phyloP scores from a whole-genome alignment of 306 rosid genomes.

The Prunus armeniaca region DNA sequence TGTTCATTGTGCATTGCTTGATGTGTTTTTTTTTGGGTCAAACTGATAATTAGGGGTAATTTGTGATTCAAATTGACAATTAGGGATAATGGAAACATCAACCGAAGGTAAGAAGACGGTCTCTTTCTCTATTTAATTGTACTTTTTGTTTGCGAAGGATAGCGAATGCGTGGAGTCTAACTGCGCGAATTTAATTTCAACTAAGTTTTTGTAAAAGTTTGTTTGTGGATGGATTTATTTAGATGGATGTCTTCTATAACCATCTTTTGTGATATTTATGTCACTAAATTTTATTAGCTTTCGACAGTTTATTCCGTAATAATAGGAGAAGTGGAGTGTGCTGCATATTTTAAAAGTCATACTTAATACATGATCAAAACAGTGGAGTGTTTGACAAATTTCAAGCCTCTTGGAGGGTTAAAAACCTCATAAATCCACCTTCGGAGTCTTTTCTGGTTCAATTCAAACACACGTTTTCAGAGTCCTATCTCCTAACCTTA shows the following conservation, averaged over 20 bases:
- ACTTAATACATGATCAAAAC: not conserved
- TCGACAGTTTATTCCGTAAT: not conserved
- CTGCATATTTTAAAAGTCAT: not conserved
- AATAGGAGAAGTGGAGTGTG: not conserved
- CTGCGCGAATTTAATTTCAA: too few species aligned
- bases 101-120: too few species aligned
- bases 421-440: not conserved
- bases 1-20: not conserved
- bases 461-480: constrained; percentile 7
- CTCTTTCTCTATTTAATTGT: too few species aligned
- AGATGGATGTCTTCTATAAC: not conserved
- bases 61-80: not conserved
- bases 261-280: not conserved
- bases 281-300: not conserved
- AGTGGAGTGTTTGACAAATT: not conserved
- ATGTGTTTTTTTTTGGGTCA: not conserved
- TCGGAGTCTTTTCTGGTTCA: not conserved
- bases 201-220: too few species aligned
- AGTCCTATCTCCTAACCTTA: not conserved
- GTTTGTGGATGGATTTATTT: not conserved
- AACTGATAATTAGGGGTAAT: not conserved
- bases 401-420: not conserved
- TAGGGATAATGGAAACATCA: too few species aligned
- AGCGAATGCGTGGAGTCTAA: too few species aligned
- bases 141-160: too few species aligned